A percentile compares a stretch with the other conserved stretches of the same genome.
These are phyloP conservation scores for Aspergillus carbonarius DNA, from an alignment of 2,329 filamentous ascomycete species.

Conservation along the genomic window DNA sequence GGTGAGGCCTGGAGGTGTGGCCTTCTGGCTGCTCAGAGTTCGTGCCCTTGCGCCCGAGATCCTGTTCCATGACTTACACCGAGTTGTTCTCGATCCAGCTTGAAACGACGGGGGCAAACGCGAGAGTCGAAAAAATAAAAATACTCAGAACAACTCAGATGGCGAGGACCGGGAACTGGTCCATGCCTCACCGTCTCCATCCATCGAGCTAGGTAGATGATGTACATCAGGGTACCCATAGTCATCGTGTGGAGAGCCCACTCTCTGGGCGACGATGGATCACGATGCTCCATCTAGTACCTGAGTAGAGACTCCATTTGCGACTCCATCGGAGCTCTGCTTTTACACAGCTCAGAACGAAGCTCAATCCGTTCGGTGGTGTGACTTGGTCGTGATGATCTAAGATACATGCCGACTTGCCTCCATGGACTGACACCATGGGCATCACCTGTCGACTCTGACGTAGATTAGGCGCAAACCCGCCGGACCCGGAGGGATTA, in stretches of 20 bases:
- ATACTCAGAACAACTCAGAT: not conserved
- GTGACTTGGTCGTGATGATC: not conserved
- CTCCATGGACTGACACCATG: too few relatives aligned
- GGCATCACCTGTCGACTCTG: not conserved
- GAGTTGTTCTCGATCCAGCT: not conserved
- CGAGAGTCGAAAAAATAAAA: not conserved
- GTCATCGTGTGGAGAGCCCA: slow-evolving; percentile 3
- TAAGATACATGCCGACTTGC: not conserved
- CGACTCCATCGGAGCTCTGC: not conserved
- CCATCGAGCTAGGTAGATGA: not conserved
- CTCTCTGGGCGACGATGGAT: not conserved
- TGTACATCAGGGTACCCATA: not conserved
- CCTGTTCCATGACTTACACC: slow-evolving; percentile 1
- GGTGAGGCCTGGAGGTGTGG: slow-evolving; percentile 16
- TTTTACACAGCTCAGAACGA: not conserved
- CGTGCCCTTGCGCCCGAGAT: slow-evolving; percentile 6
- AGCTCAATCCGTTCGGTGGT: not conserved
- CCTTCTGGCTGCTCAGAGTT: not conserved
- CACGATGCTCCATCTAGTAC: not conserved
- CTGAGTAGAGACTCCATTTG: not conserved
- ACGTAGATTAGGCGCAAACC: slow-evolving; percentile 5
- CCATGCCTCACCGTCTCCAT: slow-evolving; percentile 7
- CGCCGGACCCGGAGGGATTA: not conserved
- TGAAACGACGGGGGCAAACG: not conserved
- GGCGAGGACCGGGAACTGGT: not conserved